Base-by-base conservation (phyloP, 2,329 filamentous ascomycete species). In the Onygenales sp. region DNA sequence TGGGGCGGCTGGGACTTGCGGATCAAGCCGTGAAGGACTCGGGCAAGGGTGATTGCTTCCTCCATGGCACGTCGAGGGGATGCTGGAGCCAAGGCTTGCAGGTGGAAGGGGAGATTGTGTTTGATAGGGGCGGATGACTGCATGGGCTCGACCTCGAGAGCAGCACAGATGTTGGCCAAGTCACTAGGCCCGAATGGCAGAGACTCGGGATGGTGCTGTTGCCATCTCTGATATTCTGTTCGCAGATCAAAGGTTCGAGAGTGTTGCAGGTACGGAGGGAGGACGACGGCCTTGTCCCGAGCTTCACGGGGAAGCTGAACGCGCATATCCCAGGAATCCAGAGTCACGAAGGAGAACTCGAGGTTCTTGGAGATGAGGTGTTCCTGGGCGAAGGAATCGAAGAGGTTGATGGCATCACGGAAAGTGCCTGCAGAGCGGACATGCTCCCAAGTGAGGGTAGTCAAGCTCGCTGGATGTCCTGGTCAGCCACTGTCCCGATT, bases 81-180 rank as follows among this genome's bases (percentile, higher is more conserved):
- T 31, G 93, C 92, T 43, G 93, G 93, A 48, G 93, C 93, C 58
- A 98, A 78, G 10, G 93, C 92, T 76, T 98, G 93, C 57, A 98
- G 79, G 69, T 98, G 93, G 76, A 98, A 98, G 9, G 93, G 93
- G 41, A 98, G 80, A 69, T 97, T 97, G 71, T 97, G 93, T 75
- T 97, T 98, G 75, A 98, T 97, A 44, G 93, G 93, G 54, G 93
- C 92, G 66, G 91, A 97, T 9, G 91, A 92, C 74, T 97, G 91
- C 39, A 98, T 90, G 53, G 94, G 91, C 73, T 98, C 93, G 47
- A 98, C 93, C 74, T 98, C 93, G 52, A 98, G 84, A 52, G 93
- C 93, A 59, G 93, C 93, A 76, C 93, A 98, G 70, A 98, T 98
- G 73, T 97, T 97, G 63, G 91, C 86, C 60, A 98, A 80, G 70